Base-by-base conservation (phyloP, 495 filamentous ascomycete species). In the Trichoderma gamsii region DNA sequence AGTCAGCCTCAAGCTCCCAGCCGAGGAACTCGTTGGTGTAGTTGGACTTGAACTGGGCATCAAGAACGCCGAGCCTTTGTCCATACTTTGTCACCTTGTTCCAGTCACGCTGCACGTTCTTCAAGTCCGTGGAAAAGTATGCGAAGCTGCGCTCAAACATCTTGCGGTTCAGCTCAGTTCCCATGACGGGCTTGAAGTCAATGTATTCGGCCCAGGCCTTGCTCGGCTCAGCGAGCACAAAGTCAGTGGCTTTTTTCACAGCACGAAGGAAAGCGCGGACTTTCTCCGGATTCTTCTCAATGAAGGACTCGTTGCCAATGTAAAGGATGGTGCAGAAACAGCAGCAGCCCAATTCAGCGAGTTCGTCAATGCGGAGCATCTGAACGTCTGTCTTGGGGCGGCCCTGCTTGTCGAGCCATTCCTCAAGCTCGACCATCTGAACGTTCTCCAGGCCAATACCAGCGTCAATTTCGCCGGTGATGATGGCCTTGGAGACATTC, bases 281-380 rank as follows among this genome's bases (percentile, higher is more conserved):
- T 72, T 87, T 79, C 35, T 86, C 86, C 0, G 81, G 80, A 76
- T 89, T 86, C 66, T 82, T 78, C 32, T 81, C 76, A 52, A 90
- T 75, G 81, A 90, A 90, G 52, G 73, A 72, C 74, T 90, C 86
- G 73, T 90, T 78, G 73, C 80, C 80, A 66, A 90, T 90, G 81
- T 90, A 90, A 52, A 90, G 80, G 73, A 90, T 89, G 1, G 85
- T 86, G 79, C 87, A 89, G 83, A 89, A 90, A 80, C 88, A 90
- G 84, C 88, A 90, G 79, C 88, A 90, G 67, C 88, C 88, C 38
- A 89, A 77, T 74, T 89, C 86, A 68, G 87, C 88, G 56, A 90
- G 86, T 78, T 90, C 82, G 78, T 89, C 87, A 73, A 90, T 90
- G 73, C 87, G 86, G 25, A 90, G 83, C 87, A 90, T 90, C 76